A percentile compares a stretch with the other conserved stretches of the same genome.
phyloP scores from a whole-genome alignment of 1,284 basidiomycete genomes.

The Trametes pubescens region DNA sequence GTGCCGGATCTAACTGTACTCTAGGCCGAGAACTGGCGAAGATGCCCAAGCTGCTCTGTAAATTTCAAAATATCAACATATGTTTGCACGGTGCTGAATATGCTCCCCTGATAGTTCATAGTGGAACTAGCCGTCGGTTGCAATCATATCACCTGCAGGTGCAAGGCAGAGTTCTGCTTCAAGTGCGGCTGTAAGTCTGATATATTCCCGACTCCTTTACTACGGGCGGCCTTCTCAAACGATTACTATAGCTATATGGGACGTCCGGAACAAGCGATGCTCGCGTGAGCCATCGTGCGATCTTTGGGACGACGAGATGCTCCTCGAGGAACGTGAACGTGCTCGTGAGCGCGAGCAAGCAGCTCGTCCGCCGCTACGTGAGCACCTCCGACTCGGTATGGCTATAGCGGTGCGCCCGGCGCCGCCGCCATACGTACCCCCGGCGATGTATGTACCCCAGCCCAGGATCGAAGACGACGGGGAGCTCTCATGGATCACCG shows the following conservation, averaged over 20 bases:
- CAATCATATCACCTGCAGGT: slow-evolving; percentile 49
- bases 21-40: slow-evolving; percentile 51
- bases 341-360: slow-evolving; percentile 32
- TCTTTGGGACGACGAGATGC: slow-evolving; percentile 51
- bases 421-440: slow-evolving; percentile 21
- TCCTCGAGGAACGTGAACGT: slow-evolving; percentile 48
- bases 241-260: slow-evolving; percentile 40
- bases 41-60: slow-evolving; percentile 49
- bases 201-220: neutral
- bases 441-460: neutral
- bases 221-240: no score
- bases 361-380: no score
- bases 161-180: slow-evolving; percentile 46
- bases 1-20: neutral
- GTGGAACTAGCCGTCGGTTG: slow-evolving; percentile 46
- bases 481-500: slow-evolving; percentile 45
- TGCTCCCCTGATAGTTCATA: slow-evolving; percentile 32
- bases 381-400: neutral
- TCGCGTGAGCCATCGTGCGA: slow-evolving; percentile 47
- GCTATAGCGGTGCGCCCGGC: slow-evolving; percentile 21
- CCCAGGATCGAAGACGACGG: neutral
- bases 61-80: slow-evolving; percentile 9
- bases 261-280: slow-evolving; percentile 37
- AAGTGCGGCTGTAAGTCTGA: slow-evolving; percentile 47
- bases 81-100: neutral